Percentiles rank a stretch among this genome's conserved stretches.
Conservation (phyloP, 768 basidiomycete genomes). For the Harrya chromipes region DNA sequence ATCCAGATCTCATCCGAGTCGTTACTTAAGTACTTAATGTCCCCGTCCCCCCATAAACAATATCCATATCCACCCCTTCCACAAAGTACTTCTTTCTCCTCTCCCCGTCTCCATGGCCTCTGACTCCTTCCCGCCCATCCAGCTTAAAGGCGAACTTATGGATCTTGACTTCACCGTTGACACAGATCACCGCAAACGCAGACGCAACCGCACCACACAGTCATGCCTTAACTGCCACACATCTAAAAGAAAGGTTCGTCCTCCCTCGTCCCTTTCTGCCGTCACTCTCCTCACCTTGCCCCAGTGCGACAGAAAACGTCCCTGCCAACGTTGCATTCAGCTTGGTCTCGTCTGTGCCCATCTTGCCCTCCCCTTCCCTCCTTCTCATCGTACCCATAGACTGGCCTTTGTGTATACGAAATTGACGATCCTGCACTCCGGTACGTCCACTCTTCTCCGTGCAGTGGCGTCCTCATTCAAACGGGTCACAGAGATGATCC, state of each 20-base stretch:
- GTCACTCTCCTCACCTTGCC: constrained; percentile 8
- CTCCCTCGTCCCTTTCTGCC: not conserved
- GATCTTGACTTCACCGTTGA: constrained; percentile 73
- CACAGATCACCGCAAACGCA: constrained; percentile 76
- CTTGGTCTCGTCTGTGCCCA: constrained; percentile 66
- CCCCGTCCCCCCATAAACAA: constrained; percentile 41
- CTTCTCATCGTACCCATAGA: constrained; percentile 41
- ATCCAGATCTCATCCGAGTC: constrained; percentile 45
- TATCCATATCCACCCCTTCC: constrained; percentile 51
- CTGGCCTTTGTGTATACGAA: constrained; percentile 93
- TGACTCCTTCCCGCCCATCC: constrained; percentile 50
- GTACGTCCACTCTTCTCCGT: constrained; percentile 34
- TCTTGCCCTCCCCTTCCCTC: constrained; percentile 1
- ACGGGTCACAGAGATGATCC: constrained; percentile 68
- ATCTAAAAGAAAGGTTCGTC: constrained; percentile 87
- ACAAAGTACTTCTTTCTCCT: constrained; percentile 38
- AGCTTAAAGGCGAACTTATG: constrained; percentile 75
- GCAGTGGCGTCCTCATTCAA: not conserved
- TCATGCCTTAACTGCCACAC: constrained; percentile 88
- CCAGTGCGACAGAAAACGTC: constrained; percentile 85
- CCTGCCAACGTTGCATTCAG: constrained; percentile 88
- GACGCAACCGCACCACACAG: constrained; percentile 90
- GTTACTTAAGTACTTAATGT: constrained; percentile 54
- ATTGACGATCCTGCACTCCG: constrained; percentile 84
- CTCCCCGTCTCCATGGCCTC: constrained; percentile 45